Percentiles rank a stretch among this genome's conserved stretches.
Evolutionary conservation across 257 asterid species (phyloP).

Genomic region (Osmanthus fragrans): DNA sequence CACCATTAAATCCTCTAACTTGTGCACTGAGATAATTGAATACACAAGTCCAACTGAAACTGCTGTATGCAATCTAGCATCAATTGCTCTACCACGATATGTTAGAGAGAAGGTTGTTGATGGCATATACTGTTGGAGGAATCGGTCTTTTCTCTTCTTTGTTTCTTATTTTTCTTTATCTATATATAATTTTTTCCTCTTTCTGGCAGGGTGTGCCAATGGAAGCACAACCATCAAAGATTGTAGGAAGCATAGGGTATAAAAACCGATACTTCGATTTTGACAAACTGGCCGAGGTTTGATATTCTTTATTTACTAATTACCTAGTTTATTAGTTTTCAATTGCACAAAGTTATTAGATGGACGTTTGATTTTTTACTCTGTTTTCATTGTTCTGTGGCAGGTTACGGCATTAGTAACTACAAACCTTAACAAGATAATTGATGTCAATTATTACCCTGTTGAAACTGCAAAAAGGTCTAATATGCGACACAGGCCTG

Average conservation of each 20-base stretch:
- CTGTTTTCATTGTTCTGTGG: slow-evolving; percentile 9
- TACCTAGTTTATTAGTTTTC: background rate
- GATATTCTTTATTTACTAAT: slow-evolving; percentile 13
- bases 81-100: slow-evolving; percentile 90
- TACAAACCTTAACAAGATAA: slow-evolving; percentile 82
- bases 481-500: slow-evolving; percentile 90
- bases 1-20: slow-evolving; percentile 85
- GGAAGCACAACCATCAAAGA: slow-evolving; percentile 91
- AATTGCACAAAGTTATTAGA: background rate
- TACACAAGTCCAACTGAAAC: slow-evolving; percentile 89
- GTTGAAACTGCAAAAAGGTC: slow-evolving; percentile 91
- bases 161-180: background rate
- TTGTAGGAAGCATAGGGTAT: slow-evolving; percentile 87
- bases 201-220: slow-evolving; percentile 62
- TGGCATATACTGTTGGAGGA: background rate
- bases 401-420: slow-evolving; percentile 84
- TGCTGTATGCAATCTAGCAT: slow-evolving; percentile 97
- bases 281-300: slow-evolving; percentile 90
- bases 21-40: slow-evolving; percentile 92
- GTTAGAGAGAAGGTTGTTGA: slow-evolving; percentile 82
- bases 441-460: slow-evolving; percentile 84
- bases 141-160: background rate
- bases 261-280: slow-evolving; percentile 83
- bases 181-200: background rate
- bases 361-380: background rate